A percentile compares a stretch with the other conserved stretches of the same genome.
phyloP scores from a whole-genome alignment of 495 filamentous ascomycete genomes.

The Copromyces sp. region DNA sequence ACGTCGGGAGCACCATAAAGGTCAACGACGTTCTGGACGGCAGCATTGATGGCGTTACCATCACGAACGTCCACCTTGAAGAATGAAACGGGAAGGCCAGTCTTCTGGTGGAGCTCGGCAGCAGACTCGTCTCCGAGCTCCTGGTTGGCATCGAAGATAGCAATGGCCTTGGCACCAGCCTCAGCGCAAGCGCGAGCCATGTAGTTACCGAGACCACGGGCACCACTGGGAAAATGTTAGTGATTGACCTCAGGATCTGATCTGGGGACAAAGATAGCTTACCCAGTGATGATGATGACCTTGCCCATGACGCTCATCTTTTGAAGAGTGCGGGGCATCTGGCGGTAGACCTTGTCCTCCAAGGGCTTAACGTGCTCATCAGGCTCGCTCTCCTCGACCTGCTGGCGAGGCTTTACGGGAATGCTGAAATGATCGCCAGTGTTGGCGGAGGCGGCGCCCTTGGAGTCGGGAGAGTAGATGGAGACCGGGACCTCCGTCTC shows the following conservation, averaged over 20 bases:
- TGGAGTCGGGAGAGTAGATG: constrained; percentile 34
- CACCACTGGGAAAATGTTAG: constrained; percentile 45
- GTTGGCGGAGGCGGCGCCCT: constrained; percentile 32
- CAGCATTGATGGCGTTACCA: constrained; percentile 46
- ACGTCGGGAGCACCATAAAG: constrained; percentile 60
- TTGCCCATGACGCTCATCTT: constrained; percentile 57
- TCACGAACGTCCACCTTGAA: constrained; percentile 72
- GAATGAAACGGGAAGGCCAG: constrained; percentile 61
- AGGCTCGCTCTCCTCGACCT: constrained; percentile 18
- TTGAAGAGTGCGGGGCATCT: constrained; percentile 48
- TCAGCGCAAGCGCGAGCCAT: constrained; percentile 70
- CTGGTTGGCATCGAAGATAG: constrained; percentile 65
- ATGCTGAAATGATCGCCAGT: constrained; percentile 61
- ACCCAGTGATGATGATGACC: constrained; percentile 65
- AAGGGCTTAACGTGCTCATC: constrained; percentile 32
- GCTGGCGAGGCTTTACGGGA: constrained; percentile 47
- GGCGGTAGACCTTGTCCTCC: constrained; percentile 29
- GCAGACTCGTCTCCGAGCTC: constrained; percentile 60
- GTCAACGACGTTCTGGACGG: constrained; percentile 48
- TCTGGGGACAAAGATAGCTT: constrained; percentile 21
- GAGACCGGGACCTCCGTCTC: constrained; percentile 42
- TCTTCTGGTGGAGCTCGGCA: constrained; percentile 53
- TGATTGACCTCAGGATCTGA: not conserved
- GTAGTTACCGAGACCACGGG: constrained; percentile 63
- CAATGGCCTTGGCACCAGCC: constrained; percentile 59